Percentiles rank a stretch among this genome's conserved stretches.
Conservation (phyloP, 306 rosid species). For the Prunus salicina region DNA sequence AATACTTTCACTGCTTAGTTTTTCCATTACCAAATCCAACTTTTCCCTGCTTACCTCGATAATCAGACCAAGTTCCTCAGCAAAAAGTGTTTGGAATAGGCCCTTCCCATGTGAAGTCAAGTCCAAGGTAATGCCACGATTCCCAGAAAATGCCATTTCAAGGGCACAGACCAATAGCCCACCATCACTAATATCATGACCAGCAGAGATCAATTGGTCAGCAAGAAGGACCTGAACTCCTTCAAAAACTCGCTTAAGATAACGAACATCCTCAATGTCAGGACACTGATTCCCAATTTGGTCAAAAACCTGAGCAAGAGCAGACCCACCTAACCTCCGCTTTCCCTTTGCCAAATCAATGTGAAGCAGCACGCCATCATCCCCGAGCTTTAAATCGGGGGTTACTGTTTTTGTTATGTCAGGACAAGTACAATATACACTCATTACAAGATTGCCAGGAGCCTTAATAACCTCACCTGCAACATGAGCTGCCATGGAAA, state of each 20-base stretch:
- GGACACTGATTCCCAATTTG: conserved; percentile 80
- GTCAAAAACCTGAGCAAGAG: conserved; percentile 86
- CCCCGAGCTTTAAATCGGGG: conserved; percentile 78
- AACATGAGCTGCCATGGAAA: conserved; percentile 88
- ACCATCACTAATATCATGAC: conserved; percentile 95
- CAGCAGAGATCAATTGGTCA: conserved; percentile 75
- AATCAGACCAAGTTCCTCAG: conserved; percentile 86
- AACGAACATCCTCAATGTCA: conserved; percentile 75
- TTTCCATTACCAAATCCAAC: conserved; percentile 43
- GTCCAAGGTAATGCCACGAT: conserved; percentile 59
- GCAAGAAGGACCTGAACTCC: conserved; percentile 70
- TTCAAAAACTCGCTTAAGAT: conserved; percentile 75
- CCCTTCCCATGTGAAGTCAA: conserved; percentile 53
- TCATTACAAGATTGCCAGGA: conserved; percentile 90
- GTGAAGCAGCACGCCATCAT: conserved; percentile 75
- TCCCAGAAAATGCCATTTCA: conserved; percentile 96
- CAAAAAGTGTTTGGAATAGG: conserved; percentile 67
- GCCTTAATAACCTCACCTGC: conserved; percentile 85
- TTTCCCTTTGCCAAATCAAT: conserved; percentile 77
- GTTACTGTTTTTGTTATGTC: conserved; percentile 89
- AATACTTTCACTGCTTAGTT: conserved; percentile 47
- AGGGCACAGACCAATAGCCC: conserved; percentile 71
- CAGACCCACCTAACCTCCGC: conserved; percentile 82
- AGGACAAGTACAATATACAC: conserved; percentile 87
- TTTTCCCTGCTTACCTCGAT: conserved; percentile 71